Percentiles rank a stretch among this genome's conserved stretches.
Conservation (phyloP, 2,329 filamentous ascomycete genomes). For the Neonectria punicea region DNA sequence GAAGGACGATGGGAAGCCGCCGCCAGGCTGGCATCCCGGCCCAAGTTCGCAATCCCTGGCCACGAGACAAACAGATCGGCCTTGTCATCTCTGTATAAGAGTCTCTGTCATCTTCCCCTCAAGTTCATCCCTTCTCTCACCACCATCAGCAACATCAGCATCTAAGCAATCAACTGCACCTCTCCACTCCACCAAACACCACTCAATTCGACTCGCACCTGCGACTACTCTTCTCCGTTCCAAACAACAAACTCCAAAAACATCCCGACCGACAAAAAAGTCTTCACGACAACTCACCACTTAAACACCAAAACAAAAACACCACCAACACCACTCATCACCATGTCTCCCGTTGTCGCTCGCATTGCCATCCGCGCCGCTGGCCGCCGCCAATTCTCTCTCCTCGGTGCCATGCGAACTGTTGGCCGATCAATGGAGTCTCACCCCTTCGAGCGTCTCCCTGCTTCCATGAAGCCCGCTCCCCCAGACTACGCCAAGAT, state of each 20-base stretch:
- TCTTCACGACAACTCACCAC: conserved; percentile 28
- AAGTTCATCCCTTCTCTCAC: conserved; percentile 30
- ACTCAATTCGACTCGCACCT: conserved; percentile 36
- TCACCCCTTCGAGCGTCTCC: conserved; percentile 50
- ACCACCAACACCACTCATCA: conserved; percentile 31
- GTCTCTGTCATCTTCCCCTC: conserved; percentile 29
- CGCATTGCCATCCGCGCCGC: conserved; percentile 45
- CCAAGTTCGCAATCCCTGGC: conserved; percentile 26
- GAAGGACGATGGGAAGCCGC: conserved; percentile 38
- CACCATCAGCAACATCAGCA: conserved; percentile 38
- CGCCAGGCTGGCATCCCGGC: conserved; percentile 31
- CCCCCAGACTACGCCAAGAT: conserved; percentile 47
- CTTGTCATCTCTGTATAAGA: conserved; percentile 40
- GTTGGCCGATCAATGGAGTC: conserved; percentile 48
- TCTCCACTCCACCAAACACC: conserved; percentile 35
- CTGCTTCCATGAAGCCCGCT: conserved; percentile 42
- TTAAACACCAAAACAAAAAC: conserved; percentile 28
- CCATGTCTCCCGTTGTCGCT: conserved; percentile 44
- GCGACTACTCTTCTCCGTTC: conserved; percentile 26
- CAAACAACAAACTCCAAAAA: neutral
- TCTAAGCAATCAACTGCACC: conserved; percentile 25
- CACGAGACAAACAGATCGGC: conserved; percentile 24
- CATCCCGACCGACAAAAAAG: conserved; percentile 19
- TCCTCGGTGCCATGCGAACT: conserved; percentile 46
- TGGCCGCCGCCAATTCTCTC: conserved; percentile 49